These are phyloP conservation scores for Suillus alpinus DNA, from an alignment of 768 basidiomycete species.

Conservation along the genomic window DNA sequence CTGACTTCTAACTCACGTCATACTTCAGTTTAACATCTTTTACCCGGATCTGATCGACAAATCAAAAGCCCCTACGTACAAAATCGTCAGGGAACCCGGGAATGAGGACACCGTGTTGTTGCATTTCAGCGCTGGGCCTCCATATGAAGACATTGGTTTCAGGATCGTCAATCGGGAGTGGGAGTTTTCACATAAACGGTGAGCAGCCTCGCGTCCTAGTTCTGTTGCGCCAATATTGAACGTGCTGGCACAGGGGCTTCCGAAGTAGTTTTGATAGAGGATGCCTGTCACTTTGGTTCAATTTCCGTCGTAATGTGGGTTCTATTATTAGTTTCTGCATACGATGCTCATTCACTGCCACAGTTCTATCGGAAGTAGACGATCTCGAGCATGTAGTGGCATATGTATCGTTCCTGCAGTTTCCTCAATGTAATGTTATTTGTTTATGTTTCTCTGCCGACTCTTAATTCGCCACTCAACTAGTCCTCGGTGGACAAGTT, in stretches of 20 bases:
- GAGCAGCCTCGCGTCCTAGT: slow-evolving; percentile 14
- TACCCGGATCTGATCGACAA: slow-evolving; percentile 99
- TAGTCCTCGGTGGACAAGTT: slow-evolving; percentile 10
- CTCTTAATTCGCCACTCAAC: slow-evolving; percentile 12
- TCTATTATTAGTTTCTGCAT: slow-evolving; percentile 10
- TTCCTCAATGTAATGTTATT: slow-evolving; percentile 29
- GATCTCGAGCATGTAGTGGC: slow-evolving; percentile 15
- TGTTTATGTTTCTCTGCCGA: slow-evolving; percentile 8
- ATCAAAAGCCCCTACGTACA: slow-evolving; percentile 94
- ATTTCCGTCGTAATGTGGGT: slow-evolving; percentile 90
- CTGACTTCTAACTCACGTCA: slow-evolving; percentile 12
- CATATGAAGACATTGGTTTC: slow-evolving; percentile 99
- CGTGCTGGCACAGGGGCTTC: slow-evolving; percentile 66
- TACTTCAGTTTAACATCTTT: slow-evolving; percentile 84
- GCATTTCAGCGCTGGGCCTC: slow-evolving; percentile 94
- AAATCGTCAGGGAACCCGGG: slow-evolving; percentile 88
- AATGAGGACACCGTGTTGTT: slow-evolving; percentile 94
- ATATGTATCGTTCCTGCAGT: slow-evolving; percentile 18
- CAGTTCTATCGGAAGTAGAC: slow-evolving; percentile 81
- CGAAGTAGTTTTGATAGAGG: slow-evolving; percentile 96
- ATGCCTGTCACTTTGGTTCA: slow-evolving; percentile 94
- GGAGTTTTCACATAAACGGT: slow-evolving; percentile 98
- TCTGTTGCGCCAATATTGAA: slow-evolving; percentile 16
- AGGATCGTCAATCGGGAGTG: slow-evolving; percentile 96
- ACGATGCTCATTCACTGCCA: slow-evolving; percentile 15